Conservation (phyloP, 768 basidiomycete species). For the Suillus decipiens region DNA sequence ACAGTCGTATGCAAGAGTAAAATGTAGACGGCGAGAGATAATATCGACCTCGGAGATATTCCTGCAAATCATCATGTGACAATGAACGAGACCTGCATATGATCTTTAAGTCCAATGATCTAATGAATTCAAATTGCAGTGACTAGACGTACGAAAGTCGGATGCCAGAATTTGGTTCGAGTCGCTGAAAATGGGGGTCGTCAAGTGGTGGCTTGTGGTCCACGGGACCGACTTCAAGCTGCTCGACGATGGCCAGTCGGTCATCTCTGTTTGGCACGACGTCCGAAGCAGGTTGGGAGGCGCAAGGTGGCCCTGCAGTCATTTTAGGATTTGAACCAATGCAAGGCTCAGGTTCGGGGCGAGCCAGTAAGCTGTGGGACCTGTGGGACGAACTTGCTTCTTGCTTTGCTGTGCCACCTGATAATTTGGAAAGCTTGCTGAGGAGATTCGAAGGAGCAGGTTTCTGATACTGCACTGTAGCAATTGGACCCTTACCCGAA, state of each 20-base stretch:
- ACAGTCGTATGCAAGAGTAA: slow-evolving; percentile 81
- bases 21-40: slow-evolving; percentile 87
- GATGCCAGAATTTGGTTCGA: slow-evolving; percentile 93
- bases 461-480: slow-evolving; percentile 23
- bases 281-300: slow-evolving; percentile 7
- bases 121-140: neutral
- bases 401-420: slow-evolving; percentile 19
- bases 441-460: slow-evolving; percentile 56
- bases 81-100: slow-evolving; percentile 65
- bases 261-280: slow-evolving; percentile 50
- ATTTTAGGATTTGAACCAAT: neutral
- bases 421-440: slow-evolving; percentile 47
- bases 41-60: slow-evolving; percentile 80
- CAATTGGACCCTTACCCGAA: slow-evolving; percentile 2
- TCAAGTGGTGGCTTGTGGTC: slow-evolving; percentile 71
- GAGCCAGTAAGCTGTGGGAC: slow-evolving; percentile 28
- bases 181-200: slow-evolving; percentile 72
- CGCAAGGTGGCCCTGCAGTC: slow-evolving; percentile 15
- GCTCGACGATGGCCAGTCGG: slow-evolving; percentile 69
- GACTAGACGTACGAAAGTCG: slow-evolving; percentile 64
- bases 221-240: slow-evolving; percentile 74
- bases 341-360: slow-evolving; percentile 11
- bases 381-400: slow-evolving; percentile 30
- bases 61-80: slow-evolving; percentile 76
- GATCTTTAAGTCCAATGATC: neutral